phyloP scores from a whole-genome alignment of 2,329 filamentous ascomycete genomes.

The Verticillium klebahnii region DNA sequence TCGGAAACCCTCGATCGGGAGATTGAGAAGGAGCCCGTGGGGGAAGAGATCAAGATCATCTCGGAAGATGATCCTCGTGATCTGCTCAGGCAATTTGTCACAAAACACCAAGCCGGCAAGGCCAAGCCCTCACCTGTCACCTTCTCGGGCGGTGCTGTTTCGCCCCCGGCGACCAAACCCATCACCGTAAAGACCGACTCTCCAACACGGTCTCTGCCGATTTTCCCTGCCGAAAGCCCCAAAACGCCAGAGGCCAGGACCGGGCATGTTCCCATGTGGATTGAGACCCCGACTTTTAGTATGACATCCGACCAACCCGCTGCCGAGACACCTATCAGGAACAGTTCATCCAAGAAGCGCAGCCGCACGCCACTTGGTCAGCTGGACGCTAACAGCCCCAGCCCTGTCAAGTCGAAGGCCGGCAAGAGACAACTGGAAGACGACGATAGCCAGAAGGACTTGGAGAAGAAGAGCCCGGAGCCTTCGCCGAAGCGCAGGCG shows the following conservation, averaged over 20 bases:
- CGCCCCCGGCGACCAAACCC: not conserved
- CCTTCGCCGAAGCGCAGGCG: conserved; percentile 6
- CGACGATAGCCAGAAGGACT: conserved; percentile 7
- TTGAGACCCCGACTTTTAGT: not conserved
- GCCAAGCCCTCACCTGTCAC: not conserved
- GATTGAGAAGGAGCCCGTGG: not conserved
- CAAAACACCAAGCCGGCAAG: conserved; percentile 16
- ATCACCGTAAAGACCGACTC: not conserved
- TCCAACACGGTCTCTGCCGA: not conserved
- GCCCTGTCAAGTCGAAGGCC: conserved; percentile 23
- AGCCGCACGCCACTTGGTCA: conserved; percentile 25
- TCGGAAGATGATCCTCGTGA: conserved; percentile 12
- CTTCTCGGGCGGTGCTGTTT: not conserved
- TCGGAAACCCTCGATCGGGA: not conserved
- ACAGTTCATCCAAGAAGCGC: conserved; percentile 9
- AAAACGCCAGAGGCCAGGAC: not conserved
- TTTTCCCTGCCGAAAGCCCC: not conserved
- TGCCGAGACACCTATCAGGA: conserved; percentile 8
- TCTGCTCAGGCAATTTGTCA: conserved; percentile 22
- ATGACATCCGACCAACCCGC: not conserved
- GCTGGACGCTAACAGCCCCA: conserved; percentile 32
- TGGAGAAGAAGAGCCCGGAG: conserved; percentile 7
- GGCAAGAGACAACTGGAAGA: conserved; percentile 27
- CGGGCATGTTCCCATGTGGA: not conserved
- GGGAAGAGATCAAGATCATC: not conserved